phyloP scores from a whole-genome alignment of 192 early-diverging fungal species.

The Linnemannia hyalina region DNA sequence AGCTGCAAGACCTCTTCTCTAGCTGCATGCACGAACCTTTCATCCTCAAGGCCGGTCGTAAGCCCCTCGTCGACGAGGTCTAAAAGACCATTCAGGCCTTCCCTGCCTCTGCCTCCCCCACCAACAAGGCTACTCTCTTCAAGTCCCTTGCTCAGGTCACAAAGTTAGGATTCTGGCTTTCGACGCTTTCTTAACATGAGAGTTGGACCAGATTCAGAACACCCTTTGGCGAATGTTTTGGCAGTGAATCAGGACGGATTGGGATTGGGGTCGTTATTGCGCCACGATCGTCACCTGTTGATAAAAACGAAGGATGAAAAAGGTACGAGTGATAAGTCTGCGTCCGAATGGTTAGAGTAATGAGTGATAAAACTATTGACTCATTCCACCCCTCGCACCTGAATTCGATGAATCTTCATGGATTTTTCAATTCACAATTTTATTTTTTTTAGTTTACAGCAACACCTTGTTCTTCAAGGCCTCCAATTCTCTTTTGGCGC shows the following conservation, averaged over 20 bases:
- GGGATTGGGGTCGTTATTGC: conserved; percentile 24
- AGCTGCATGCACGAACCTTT: conserved; percentile 58
- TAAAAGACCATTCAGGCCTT: conserved; percentile 26
- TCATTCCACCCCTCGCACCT: too few species aligned
- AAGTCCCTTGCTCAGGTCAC: conserved; percentile 13
- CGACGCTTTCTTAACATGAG: conserved; percentile 56
- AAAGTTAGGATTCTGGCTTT: not conserved
- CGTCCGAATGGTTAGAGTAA: too few species aligned
- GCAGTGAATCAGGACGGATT: not conserved
- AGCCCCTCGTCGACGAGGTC: conserved; percentile 44
- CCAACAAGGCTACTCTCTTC: not conserved
- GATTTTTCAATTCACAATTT: too few species aligned
- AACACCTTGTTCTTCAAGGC: too few species aligned
- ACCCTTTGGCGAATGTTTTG: conserved; percentile 3
- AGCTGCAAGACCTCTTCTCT: conserved; percentile 63
- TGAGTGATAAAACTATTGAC: too few species aligned
- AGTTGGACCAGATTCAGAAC: not conserved
- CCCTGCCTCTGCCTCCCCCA: not conserved
- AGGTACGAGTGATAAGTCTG: too few species aligned
- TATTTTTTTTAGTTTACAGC: too few species aligned
- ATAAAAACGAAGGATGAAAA: too few species aligned
- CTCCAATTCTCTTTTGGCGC: too few species aligned
- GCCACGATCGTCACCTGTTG: too few species aligned
- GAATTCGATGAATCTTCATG: too few species aligned
- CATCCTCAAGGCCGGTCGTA: conserved; percentile 35